A percentile compares a stretch with the other conserved stretches of the same genome.
Evolutionary conservation across 1,139 yeast species (phyloP).

Genomic region (Geotrichum phurueaensis): DNA sequence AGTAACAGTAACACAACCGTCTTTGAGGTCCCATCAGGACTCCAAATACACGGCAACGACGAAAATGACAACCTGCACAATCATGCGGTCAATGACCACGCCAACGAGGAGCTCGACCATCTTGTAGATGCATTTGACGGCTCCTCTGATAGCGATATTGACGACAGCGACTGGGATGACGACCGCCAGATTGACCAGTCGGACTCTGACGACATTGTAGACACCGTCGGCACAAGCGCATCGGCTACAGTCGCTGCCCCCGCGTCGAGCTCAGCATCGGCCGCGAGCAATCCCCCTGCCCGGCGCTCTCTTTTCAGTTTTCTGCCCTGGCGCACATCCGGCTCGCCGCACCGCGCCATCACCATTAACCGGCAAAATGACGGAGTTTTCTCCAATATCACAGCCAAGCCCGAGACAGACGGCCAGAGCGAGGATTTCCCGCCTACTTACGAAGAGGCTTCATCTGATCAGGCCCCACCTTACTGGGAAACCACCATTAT

Average conservation of each 20-base stretch:
- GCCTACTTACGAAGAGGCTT: constrained; percentile 94
- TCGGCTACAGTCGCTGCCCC: not conserved
- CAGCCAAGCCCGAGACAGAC: constrained; percentile 57
- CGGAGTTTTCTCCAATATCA: constrained; percentile 87
- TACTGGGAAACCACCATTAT: constrained; percentile 92
- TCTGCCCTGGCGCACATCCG: not conserved
- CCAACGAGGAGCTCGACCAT: constrained; percentile 18
- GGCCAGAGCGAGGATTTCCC: constrained; percentile 51
- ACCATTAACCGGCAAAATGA: constrained; percentile 48
- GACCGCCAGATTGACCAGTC: constrained; percentile 3
- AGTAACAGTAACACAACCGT: not conserved
- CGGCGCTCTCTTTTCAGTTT: constrained; percentile 9
- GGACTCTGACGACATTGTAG: not conserved
- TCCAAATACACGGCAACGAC: not conserved
- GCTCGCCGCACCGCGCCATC: constrained; percentile 32
- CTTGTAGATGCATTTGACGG: constrained; percentile 27
- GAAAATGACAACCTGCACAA: not conserved
- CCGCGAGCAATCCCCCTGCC: constrained; percentile 13
- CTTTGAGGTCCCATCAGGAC: constrained; percentile 5
- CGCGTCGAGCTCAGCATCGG: not conserved
- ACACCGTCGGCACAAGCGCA: constrained; percentile 2
- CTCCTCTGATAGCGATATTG: constrained; percentile 19
- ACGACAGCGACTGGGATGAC: constrained; percentile 25
- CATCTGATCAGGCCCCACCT: constrained; percentile 91
- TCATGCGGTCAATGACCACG: constrained; percentile 3